Evolutionary conservation across 345 rosid genomes (phyloP).

Genomic region (Aquilaria yunnanensis): DNA sequence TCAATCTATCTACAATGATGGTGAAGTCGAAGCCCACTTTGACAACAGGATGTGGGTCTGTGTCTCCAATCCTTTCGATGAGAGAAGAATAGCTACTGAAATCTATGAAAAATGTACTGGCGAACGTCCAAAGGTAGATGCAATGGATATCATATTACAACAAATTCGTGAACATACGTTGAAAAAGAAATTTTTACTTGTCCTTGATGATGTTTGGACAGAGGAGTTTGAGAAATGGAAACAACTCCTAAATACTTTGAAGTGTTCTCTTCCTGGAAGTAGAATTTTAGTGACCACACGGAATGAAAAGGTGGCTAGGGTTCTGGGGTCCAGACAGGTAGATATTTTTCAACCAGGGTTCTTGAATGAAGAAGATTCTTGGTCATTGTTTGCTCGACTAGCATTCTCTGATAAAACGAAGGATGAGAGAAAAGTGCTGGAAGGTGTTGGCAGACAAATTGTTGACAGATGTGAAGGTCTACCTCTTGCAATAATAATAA

Average conservation of each 20-base stretch:
- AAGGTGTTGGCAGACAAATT: not conserved
- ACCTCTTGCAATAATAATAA: conserved; percentile 4
- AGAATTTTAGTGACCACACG: conserved; percentile 19
- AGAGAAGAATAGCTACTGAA: too few relatives aligned
- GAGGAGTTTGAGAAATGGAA: conserved; percentile 13
- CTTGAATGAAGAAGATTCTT: conserved; percentile 10
- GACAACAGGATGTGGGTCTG: too few relatives aligned
- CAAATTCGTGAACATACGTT: not conserved
- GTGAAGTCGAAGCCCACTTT: too few relatives aligned
- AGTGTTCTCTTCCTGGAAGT: conserved; percentile 1
- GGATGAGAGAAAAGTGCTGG: not conserved
- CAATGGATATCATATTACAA: not conserved
- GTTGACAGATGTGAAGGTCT: conserved; percentile 2
- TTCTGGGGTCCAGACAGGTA: not conserved
- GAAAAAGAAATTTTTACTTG: conserved; percentile 13
- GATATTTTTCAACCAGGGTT: not conserved
- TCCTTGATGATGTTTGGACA: conserved; percentile 21
- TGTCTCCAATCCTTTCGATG: too few relatives aligned
- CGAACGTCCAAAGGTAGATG: not conserved
- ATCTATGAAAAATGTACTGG: too few relatives aligned
- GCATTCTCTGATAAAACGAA: conserved; percentile 8
- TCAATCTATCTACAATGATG: too few relatives aligned
- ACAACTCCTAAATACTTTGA: not conserved
- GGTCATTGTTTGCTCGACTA: conserved; percentile 7
- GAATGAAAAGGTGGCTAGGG: not conserved